Evolutionary conservation across 73 alveolate species (phyloP).

Genomic region (Symbiodinium natans): DNA sequence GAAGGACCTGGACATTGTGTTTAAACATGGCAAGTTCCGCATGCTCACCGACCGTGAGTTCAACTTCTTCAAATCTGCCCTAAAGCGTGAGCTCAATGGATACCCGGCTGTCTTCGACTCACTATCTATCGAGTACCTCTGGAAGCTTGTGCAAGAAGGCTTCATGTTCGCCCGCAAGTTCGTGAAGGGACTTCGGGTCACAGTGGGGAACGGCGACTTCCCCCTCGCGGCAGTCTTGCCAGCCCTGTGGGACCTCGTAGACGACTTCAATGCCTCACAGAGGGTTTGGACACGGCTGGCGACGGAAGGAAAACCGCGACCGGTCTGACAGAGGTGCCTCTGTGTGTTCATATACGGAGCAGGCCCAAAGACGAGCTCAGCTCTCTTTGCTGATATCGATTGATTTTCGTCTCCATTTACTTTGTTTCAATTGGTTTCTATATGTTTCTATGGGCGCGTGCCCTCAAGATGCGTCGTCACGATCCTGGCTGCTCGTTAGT

Average conservation of each 20-base stretch:
- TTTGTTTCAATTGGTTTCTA: too few relatives aligned
- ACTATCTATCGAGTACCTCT: constrained; percentile 41
- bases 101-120: constrained; percentile 62
- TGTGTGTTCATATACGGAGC: too few relatives aligned
- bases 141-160: constrained; percentile 92
- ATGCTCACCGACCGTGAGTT: constrained; percentile 90
- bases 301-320: constrained; percentile 55
- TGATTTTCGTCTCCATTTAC: too few relatives aligned
- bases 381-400: too few relatives aligned
- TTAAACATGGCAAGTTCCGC: constrained; percentile 69
- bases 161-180: constrained; percentile 93
- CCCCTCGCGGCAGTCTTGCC: constrained; percentile 39
- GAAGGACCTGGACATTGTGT: constrained; percentile 54
- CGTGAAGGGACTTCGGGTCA: constrained; percentile 33
- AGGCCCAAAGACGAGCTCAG: too few relatives aligned
- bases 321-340: not conserved
- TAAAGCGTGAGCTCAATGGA: constrained; percentile 90
- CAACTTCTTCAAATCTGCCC: constrained; percentile 78
- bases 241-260: constrained; percentile 49
- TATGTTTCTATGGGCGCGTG: too few relatives aligned
- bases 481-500: too few relatives aligned
- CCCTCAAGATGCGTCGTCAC: too few relatives aligned
- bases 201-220: constrained; percentile 75
- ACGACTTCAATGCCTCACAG: constrained; percentile 69
- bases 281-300: constrained; percentile 79